These are phyloP conservation scores for Xylaria arbuscula DNA, from an alignment of 2,329 filamentous ascomycete genomes.

Conservation along the genomic window DNA sequence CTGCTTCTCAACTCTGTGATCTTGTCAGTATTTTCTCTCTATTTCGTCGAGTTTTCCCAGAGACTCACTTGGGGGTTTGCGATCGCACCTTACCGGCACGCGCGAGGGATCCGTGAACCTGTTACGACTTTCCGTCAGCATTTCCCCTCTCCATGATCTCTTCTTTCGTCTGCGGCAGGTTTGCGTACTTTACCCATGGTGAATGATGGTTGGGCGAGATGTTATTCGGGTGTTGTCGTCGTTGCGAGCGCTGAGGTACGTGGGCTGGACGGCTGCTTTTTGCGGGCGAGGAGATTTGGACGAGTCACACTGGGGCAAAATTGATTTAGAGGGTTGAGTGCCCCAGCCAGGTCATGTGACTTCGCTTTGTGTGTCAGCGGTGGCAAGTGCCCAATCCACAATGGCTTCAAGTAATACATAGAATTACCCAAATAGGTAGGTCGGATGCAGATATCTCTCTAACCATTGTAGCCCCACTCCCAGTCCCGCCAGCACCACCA, in stretches of 20 bases:
- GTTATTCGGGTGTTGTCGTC: constrained; percentile 33
- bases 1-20: background rate
- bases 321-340: constrained; percentile 36
- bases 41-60: background rate
- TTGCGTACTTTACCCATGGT: constrained; percentile 52
- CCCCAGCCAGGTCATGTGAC: constrained; percentile 38
- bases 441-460: no score
- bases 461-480: no score
- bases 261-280: constrained; percentile 19
- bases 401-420: background rate
- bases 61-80: background rate
- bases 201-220: constrained; percentile 42
- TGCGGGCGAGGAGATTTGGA: constrained; percentile 23
- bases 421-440: no score
- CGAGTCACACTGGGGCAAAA: constrained; percentile 18
- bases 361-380: constrained; percentile 9
- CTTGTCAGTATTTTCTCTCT: background rate
- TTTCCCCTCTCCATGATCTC: background rate
- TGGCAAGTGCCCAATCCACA: background rate
- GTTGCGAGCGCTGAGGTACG: constrained; percentile 8
- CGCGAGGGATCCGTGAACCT: constrained; percentile 71
- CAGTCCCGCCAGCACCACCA: no score
- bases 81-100: constrained; percentile 62
- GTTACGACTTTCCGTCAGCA: background rate
- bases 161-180: background rate